Percentiles rank a stretch among this genome's conserved stretches.
These are phyloP conservation scores for Eucalyptus rudis DNA, from an alignment of 345 rosid species.

Conservation along the genomic window DNA sequence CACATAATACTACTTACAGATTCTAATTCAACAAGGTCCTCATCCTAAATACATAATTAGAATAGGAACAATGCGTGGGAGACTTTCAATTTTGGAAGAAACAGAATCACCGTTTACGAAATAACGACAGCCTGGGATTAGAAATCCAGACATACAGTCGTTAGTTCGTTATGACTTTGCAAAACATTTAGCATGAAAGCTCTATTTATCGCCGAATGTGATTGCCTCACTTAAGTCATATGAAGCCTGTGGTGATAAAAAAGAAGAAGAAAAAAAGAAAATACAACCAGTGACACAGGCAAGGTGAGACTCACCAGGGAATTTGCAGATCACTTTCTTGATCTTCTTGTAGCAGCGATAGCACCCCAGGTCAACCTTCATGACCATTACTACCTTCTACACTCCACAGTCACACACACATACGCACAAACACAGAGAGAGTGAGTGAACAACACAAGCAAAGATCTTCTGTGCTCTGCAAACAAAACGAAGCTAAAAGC, in stretches of 20 bases:
- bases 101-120: background rate
- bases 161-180: background rate
- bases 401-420: background rate
- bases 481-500: background rate
- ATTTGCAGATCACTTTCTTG: constrained; percentile 14
- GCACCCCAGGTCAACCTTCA: constrained; percentile 21
- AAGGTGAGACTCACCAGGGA: constrained; percentile 15
- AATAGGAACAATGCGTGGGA: background rate
- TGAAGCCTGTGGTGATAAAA: background rate
- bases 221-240: background rate
- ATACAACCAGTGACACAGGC: background rate
- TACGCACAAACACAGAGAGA: background rate
- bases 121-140: background rate
- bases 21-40: background rate
- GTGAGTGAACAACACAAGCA: background rate
- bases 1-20: background rate
- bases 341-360: constrained; percentile 23
- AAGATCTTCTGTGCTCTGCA: background rate
- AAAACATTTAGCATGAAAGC: background rate
- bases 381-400: constrained; percentile 14
- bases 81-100: background rate
- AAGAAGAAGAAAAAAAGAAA: constrained; percentile 15
- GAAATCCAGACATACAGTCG: background rate
- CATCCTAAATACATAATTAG: background rate
- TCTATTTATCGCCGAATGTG: background rate